Evolutionary conservation across 371 early-diverging fungal genomes (phyloP).

Genomic region (Mortierella sp.): DNA sequence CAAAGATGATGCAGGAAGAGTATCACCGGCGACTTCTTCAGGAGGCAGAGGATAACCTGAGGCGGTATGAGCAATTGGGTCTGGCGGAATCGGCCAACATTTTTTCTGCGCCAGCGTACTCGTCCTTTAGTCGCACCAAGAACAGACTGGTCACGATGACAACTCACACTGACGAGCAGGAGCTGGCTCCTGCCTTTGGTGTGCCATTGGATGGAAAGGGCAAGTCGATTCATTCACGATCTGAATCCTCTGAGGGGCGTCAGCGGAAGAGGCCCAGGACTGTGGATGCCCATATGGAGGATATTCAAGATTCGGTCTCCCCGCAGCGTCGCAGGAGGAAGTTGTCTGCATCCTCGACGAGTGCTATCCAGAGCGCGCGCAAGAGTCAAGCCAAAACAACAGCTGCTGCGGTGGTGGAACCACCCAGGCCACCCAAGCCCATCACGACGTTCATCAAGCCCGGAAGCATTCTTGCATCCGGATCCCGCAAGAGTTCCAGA

Average conservation of each 20-base stretch:
- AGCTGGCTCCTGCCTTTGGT: background rate
- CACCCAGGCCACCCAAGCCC: constrained; percentile 40
- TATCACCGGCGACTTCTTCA: constrained; percentile 62
- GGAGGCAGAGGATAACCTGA: constrained; percentile 66
- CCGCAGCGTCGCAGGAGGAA: background rate
- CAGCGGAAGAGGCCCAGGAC: constrained; percentile 29
- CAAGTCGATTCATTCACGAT: constrained; percentile 14
- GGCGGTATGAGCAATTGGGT: constrained; percentile 67
- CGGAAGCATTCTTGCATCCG: constrained; percentile 26
- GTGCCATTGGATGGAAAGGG: constrained; percentile 24
- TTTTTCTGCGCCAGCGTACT: constrained; percentile 27
- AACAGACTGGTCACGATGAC: constrained; percentile 24
- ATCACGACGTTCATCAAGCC: constrained; percentile 43
- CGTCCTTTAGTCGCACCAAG: constrained; percentile 46
- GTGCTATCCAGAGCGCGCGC: background rate
- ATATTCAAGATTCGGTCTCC: background rate
- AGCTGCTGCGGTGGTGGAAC: constrained; percentile 4
- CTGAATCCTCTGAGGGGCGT: constrained; percentile 19
- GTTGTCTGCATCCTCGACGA: background rate
- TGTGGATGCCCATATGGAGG: background rate
- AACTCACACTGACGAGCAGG: background rate
- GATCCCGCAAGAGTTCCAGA: constrained; percentile 51
- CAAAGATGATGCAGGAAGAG: constrained; percentile 54
- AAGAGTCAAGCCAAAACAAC: background rate
- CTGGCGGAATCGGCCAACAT: constrained; percentile 39